These are phyloP conservation scores for Dimargaris xerosporica DNA, from an alignment of 192 early-diverging fungal genomes.

Conservation along the genomic window DNA sequence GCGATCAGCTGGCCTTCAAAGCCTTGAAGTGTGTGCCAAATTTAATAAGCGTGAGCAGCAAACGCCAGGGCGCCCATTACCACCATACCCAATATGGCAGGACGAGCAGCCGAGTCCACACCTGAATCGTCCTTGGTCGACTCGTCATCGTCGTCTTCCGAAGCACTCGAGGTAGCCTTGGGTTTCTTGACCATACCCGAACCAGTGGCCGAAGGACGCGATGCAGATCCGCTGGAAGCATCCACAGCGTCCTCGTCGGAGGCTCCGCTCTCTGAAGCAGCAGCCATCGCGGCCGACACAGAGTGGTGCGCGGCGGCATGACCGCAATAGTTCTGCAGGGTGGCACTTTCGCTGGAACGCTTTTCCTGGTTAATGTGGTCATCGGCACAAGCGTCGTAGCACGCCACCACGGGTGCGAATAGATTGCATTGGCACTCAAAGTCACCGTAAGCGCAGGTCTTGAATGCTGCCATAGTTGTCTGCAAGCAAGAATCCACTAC, in stretches of 20 bases:
- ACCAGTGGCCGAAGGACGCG: too few relatives aligned
- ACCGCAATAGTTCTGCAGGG: constrained; percentile 6
- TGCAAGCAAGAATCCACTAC: constrained; percentile 12
- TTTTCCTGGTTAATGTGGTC: neutral
- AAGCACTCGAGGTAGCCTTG: neutral
- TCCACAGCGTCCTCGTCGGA: too few relatives aligned
- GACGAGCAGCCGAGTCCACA: neutral
- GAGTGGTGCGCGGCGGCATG: constrained; percentile 5
- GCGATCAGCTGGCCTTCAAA: neutral
- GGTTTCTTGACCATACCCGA: neutral
- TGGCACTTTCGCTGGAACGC: neutral
- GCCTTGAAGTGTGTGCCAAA: neutral
- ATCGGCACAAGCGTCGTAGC: constrained; percentile 10
- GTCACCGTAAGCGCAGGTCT: constrained; percentile 9
- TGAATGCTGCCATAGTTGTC: neutral
- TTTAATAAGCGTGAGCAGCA: neutral
- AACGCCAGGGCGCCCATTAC: neutral
- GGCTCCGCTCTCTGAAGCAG: neutral
- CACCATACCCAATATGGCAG: neutral
- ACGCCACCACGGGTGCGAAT: neutral
- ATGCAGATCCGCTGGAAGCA: too few relatives aligned
- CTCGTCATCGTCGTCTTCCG: too few relatives aligned
- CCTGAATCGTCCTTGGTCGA: neutral
- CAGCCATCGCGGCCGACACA: neutral
- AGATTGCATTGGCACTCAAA: constrained; percentile 5